Percentiles rank a stretch among this genome's conserved stretches.
phyloP scores from a whole-genome alignment of 228 moss, liverwort and hornwort species.

The Sphagnum fallax region DNA sequence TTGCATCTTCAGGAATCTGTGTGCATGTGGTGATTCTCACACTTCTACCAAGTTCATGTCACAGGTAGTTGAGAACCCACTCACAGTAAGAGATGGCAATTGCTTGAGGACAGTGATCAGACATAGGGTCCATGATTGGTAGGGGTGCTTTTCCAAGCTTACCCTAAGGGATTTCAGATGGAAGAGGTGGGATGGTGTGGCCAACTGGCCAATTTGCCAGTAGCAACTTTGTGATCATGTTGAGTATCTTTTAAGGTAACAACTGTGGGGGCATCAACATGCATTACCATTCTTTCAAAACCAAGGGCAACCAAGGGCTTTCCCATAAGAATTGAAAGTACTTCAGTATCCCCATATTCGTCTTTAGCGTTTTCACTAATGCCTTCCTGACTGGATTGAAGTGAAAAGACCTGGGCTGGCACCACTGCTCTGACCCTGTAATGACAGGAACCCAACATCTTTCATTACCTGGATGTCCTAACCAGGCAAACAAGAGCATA shows the following conservation, averaged over 20 bases:
- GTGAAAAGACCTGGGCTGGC: conserved; percentile 25
- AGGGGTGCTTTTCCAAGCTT: too few species aligned
- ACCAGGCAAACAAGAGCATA: too few species aligned
- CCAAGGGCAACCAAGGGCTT: conserved; percentile 40
- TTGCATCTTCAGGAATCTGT: too few species aligned
- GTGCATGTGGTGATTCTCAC: too few species aligned
- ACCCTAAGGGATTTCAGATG: conserved; percentile 12
- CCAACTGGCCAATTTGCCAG: conserved; percentile 10
- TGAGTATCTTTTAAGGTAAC: conserved; percentile 7
- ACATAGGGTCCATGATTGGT: too few species aligned
- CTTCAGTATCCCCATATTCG: conserved; percentile 15
- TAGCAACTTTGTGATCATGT: neutral
- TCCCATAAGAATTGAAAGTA: conserved; percentile 34
- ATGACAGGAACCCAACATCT: neutral
- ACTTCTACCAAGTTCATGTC: too few species aligned
- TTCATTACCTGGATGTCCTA: too few species aligned
- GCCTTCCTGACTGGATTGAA: neutral
- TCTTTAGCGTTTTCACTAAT: conserved; percentile 1
- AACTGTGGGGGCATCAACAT: conserved; percentile 37
- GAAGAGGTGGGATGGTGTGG: conserved; percentile 19
- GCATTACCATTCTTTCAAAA: conserved; percentile 51
- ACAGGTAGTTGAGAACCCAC: too few species aligned
- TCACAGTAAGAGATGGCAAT: too few species aligned
- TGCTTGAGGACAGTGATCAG: too few species aligned
- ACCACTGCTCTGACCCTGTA: conserved; percentile 36